These are phyloP conservation scores for Glycine soja DNA, from an alignment of 306 rosid species.

Conservation along the genomic window DNA sequence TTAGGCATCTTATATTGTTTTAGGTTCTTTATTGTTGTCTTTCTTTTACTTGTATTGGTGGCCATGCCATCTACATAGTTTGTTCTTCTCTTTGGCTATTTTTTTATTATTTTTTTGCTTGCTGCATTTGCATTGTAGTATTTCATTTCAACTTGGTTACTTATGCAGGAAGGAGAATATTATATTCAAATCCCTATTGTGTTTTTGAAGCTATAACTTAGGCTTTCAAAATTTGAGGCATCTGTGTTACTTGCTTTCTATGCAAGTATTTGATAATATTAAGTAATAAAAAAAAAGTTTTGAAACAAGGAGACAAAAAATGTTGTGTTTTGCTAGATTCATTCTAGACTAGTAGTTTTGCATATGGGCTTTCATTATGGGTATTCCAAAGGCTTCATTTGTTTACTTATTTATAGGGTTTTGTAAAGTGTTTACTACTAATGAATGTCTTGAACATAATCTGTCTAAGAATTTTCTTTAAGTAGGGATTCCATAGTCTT, in stretches of 20 bases:
- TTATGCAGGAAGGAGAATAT: background rate
- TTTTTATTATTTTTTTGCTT: too few species aligned
- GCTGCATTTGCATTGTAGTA: too few species aligned
- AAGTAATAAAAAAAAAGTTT: background rate
- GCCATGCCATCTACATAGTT: background rate
- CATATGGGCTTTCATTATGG: background rate
- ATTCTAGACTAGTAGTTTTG: too few species aligned
- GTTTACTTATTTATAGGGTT: background rate
- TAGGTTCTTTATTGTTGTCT: constrained; percentile 7
- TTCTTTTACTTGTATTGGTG: constrained; percentile 10
- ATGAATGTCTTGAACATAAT: background rate
- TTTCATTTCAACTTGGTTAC: background rate
- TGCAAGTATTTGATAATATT: background rate
- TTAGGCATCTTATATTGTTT: too few species aligned
- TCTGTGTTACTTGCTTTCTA: background rate
- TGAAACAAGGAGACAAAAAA: background rate
- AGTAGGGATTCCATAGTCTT: background rate
- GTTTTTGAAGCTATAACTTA: background rate
- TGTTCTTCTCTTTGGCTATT: too few species aligned
- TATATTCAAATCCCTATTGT: background rate
- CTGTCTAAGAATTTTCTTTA: background rate
- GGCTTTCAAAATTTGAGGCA: background rate
- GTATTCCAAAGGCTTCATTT: too few species aligned
- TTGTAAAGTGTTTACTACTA: background rate
- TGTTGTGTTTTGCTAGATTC: background rate